phyloP scores from a whole-genome alignment of 2,329 filamentous ascomycete genomes.

The Zalaria obscura region DNA sequence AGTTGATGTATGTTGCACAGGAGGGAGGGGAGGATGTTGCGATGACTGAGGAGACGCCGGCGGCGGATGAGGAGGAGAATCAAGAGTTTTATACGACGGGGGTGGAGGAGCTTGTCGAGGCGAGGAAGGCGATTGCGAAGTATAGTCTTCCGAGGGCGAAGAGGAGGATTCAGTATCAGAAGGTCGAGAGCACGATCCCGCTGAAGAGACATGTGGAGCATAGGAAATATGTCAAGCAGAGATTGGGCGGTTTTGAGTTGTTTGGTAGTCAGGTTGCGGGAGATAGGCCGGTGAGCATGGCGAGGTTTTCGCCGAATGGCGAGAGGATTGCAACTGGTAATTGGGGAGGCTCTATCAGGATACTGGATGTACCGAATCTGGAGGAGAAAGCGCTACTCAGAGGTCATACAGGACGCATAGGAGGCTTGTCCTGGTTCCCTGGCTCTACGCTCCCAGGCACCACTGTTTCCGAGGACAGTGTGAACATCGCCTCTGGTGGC shows the following conservation, averaged over 20 bases:
- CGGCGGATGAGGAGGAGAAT: conserved; percentile 58
- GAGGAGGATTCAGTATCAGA: conserved; percentile 61
- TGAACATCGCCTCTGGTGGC: conserved; percentile 83
- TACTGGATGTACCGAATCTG: conserved; percentile 72
- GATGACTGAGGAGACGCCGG: conserved; percentile 39
- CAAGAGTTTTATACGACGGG: conserved; percentile 95
- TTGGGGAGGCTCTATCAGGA: conserved; percentile 79
- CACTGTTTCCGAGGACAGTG: conserved; percentile 52
- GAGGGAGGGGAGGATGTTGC: conserved; percentile 44
- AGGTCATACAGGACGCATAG: conserved; percentile 79
- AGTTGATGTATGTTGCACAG: conserved; percentile 56
- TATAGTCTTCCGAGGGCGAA: conserved; percentile 77
- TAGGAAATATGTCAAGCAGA: conserved; percentile 76
- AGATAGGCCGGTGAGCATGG: conserved; percentile 82
- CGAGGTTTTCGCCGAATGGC: conserved; percentile 76
- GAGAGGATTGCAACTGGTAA: conserved; percentile 79
- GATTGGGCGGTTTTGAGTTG: conserved; percentile 69
- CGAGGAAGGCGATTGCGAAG: conserved; percentile 63
- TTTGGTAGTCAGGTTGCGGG: conserved; percentile 89
- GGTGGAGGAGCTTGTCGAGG: conserved; percentile 56
- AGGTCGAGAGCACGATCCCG: conserved; percentile 67
- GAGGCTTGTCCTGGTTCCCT: conserved; percentile 82
- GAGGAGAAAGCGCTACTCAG: conserved; percentile 62
- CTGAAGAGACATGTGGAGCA: conserved; percentile 85
- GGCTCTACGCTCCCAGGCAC: conserved; percentile 59